Percentiles rank a stretch among this genome's conserved stretches.
phyloP scores from a whole-genome alignment of 306 rosid species.

The Ammopiptanthus mongolicus region DNA sequence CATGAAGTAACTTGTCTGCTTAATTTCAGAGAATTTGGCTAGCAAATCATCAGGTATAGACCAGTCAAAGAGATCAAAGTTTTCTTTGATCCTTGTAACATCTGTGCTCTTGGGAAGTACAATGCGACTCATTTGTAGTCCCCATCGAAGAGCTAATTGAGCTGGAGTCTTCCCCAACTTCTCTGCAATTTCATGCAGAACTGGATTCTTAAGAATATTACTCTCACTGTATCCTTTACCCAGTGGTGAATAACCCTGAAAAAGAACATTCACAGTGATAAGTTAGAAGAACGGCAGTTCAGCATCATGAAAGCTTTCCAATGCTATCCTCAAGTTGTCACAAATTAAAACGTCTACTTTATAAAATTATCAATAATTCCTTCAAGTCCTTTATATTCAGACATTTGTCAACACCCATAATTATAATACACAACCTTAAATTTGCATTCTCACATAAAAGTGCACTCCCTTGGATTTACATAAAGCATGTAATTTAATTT shows the following conservation, averaged over 20 bases:
- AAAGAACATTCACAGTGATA: conserved; percentile 6
- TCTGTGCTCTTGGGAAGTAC: conserved; percentile 66
- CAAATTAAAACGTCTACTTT: neutral
- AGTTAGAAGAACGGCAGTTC: neutral
- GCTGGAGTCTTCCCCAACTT: conserved; percentile 67
- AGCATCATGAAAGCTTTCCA: neutral
- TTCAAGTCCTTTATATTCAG: neutral
- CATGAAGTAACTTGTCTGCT: conserved; percentile 42
- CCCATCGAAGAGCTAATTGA: conserved; percentile 79
- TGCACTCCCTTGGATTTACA: conserved; percentile 48
- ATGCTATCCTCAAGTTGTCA: neutral
- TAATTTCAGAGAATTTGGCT: conserved; percentile 37
- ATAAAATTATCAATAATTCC: neutral
- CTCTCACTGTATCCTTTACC: conserved; percentile 29
- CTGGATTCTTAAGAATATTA: conserved; percentile 34
- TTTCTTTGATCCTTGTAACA: conserved; percentile 44
- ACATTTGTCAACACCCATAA: neutral
- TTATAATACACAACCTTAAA: neutral
- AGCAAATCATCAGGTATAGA: conserved; percentile 47
- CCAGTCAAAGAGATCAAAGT: conserved; percentile 58
- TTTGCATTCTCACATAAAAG: conserved; percentile 39
- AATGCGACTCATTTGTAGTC: conserved; percentile 70
- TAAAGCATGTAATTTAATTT: conserved; percentile 31
- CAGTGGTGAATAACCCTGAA: conserved; percentile 46
- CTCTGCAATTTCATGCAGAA: conserved; percentile 36